These are phyloP conservation scores for Cornus controversa DNA, from an alignment of 148 eudicot species.

Conservation along the genomic window DNA sequence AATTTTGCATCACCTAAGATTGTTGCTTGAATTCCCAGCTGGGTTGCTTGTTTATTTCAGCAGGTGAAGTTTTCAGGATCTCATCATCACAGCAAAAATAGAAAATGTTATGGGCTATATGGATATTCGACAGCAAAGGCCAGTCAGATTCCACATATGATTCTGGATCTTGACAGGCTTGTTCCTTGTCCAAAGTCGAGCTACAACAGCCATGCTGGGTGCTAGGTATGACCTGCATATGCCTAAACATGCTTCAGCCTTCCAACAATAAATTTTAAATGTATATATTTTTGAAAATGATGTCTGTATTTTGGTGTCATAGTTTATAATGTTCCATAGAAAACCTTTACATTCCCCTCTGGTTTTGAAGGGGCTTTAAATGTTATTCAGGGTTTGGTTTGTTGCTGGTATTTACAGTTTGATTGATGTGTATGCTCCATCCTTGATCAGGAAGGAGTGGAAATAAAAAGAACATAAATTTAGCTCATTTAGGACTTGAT, in stretches of 20 bases:
- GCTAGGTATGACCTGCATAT: slow-evolving; percentile 5
- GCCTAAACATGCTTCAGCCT: slow-evolving; percentile 5
- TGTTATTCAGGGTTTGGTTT: background rate
- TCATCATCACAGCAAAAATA: background rate
- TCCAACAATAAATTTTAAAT: slow-evolving; percentile 10
- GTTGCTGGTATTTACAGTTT: background rate
- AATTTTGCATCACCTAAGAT: background rate
- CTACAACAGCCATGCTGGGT: slow-evolving; percentile 5
- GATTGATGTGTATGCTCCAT: background rate
- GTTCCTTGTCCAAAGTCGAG: slow-evolving; percentile 17
- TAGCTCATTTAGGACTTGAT: background rate
- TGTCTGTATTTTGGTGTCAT: slow-evolving; percentile 13
- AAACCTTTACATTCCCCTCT: background rate
- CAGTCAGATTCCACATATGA: background rate
- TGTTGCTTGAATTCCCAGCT: slow-evolving; percentile 2
- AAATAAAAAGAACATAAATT: no score
- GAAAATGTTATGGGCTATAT: slow-evolving; percentile 1
- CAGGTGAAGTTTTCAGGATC: slow-evolving; percentile 5
- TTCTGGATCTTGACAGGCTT: slow-evolving; percentile 8
- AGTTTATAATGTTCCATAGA: background rate
- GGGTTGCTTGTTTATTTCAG: background rate
- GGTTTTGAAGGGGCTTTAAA: background rate
- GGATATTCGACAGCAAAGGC: slow-evolving; percentile 7
- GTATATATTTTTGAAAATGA: slow-evolving; percentile 16
- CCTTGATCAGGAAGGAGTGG: background rate